Conservation (phyloP, 2,329 filamentous ascomycete species). For the Aspergillus sp. region DNA sequence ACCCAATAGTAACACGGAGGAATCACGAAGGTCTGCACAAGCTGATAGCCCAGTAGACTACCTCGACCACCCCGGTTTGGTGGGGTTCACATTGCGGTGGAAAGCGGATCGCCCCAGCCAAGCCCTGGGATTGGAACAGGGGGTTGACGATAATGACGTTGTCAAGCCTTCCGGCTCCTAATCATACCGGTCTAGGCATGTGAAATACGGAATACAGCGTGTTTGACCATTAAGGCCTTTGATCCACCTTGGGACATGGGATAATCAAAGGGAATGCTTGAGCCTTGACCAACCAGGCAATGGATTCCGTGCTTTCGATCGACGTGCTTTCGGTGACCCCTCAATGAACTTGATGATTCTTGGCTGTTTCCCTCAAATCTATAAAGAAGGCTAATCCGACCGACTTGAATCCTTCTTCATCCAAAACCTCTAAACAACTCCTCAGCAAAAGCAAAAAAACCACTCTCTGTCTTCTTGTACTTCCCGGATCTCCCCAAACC, state of each 20-base stretch:
- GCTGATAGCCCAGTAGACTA: slow-evolving; percentile 4
- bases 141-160: slow-evolving; percentile 29
- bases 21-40: neutral
- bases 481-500: neutral
- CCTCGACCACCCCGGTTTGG: neutral
- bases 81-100: slow-evolving; percentile 13
- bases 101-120: slow-evolving; percentile 20
- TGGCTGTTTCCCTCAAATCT: slow-evolving; percentile 18
- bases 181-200: slow-evolving; percentile 26
- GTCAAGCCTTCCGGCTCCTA: slow-evolving; percentile 24
- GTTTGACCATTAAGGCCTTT: slow-evolving; percentile 7
- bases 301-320: slow-evolving; percentile 25
- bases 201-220: slow-evolving; percentile 20
- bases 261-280: neutral
- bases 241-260: slow-evolving; percentile 7
- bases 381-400: slow-evolving; percentile 29
- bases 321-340: slow-evolving; percentile 25
- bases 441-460: slow-evolving; percentile 4
- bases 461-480: neutral
- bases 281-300: slow-evolving; percentile 11
- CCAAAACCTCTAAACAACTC: slow-evolving; percentile 7
- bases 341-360: slow-evolving; percentile 10
- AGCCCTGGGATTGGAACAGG: slow-evolving; percentile 24
- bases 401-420: slow-evolving; percentile 5
- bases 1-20: neutral